Evolutionary conservation across 225 moss, liverwort and hornwort species (phyloP).

Genomic region (Asterella californica): DNA sequence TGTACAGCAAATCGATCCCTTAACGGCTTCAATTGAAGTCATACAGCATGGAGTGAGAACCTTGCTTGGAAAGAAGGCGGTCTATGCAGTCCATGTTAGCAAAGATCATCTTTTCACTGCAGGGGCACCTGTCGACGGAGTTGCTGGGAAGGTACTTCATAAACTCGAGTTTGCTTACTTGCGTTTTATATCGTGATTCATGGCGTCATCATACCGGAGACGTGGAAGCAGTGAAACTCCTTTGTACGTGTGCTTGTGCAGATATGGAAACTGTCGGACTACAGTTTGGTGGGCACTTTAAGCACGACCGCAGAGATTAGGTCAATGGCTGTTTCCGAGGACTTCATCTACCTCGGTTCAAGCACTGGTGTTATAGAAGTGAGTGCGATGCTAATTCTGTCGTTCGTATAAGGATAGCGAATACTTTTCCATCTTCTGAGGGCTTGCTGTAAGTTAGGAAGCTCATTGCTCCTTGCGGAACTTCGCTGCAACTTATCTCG

Average conservation of each 20-base stretch:
- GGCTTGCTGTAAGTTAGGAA: not conserved
- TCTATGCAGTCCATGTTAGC: conserved; percentile 40
- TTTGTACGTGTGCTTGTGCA: conserved; percentile 13
- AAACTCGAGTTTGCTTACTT: conserved; percentile 1
- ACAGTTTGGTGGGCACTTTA: conserved; percentile 25
- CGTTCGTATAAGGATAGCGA: not conserved
- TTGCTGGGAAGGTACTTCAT: conserved; percentile 37
- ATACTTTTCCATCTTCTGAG: not conserved
- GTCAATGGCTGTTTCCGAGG: conserved; percentile 46
- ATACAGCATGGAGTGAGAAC: conserved; percentile 41
- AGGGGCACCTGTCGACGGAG: conserved; percentile 42
- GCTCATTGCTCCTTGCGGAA: too few species aligned
- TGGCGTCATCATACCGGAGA: not conserved
- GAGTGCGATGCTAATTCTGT: not conserved
- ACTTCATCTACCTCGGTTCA: conserved; percentile 47
- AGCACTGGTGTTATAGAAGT: conserved; percentile 42
- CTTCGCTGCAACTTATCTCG: not conserved
- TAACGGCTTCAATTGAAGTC: conserved; percentile 27
- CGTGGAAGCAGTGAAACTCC: not conserved
- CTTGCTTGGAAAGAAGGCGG: conserved; percentile 40
- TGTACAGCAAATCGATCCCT: conserved; percentile 38
- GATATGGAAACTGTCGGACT: conserved; percentile 42
- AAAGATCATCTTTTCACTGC: conserved; percentile 38
- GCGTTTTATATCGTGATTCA: not conserved
- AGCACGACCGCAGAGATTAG: conserved; percentile 40